Base-by-base conservation (phyloP, 345 rosid genomes). In the Salix koriyanagi region DNA sequence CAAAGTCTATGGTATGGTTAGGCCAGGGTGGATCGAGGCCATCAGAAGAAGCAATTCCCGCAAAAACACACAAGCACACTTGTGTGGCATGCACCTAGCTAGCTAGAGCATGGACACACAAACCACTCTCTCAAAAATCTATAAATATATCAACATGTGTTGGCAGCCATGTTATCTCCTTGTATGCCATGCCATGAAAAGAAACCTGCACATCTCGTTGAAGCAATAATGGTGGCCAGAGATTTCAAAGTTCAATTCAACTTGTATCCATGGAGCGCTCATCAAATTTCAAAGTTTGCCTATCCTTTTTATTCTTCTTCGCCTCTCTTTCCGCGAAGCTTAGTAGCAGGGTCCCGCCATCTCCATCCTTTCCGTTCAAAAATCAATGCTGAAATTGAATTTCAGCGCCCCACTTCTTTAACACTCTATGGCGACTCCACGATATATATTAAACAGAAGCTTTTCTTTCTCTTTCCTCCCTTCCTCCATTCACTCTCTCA, bases 321-420 rank as follows among this genome's bases (percentile, higher is more conserved):
- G 2, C 66, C 65, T 61, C 23, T 30, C 19, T 61, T 28, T 21
- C 16, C 44, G 11, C 76, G n/a, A 8, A 42, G 34, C 80, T 46
- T 74, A 44, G 26, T 76, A 32, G 41, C 52, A 58, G 70, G 87
- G 85, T 19, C 90, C 90, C 85, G 62, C 89, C 76, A 78, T 50
- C 80, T 56, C 56, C 76, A 21, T 61, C 78, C 71, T 64, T 79
- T 70, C 72, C 87, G 58, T 65, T 77, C 76, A 79, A 64, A 37
- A 82, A 90, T 87, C 79, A 74, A 81, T 83, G 84, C 83, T 21
- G 77, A 70, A 85, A 79, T 83, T 86, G 86, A 86, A 86, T 81
- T 85, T 82, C 81, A 74, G 61, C 74, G 52, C 70, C 65, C 79
- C 83, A 78, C 85, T 76, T 75, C 71, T 67, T 80, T 65, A 71